A percentile compares a stretch with the other conserved stretches of the same genome.
Conservation (phyloP, 1,139 yeast genomes). For the Torulaspora globosa region DNA sequence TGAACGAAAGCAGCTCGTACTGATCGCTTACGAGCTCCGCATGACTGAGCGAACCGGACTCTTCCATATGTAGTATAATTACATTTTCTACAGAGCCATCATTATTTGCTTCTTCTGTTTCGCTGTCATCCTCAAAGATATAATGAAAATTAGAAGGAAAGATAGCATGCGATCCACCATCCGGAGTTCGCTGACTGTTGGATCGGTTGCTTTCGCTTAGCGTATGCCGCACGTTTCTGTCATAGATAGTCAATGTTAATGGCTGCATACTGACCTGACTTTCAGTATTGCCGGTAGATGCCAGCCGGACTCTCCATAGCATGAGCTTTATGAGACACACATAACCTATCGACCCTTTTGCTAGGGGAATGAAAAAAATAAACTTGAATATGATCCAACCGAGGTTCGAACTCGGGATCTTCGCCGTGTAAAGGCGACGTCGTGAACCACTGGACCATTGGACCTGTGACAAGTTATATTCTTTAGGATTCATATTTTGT, state of each 20-base stretch:
- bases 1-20: conserved; percentile 30
- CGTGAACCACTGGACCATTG: conserved; percentile 41
- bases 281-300: not conserved
- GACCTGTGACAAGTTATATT: conserved; percentile 24
- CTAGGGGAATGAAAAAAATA: conserved; percentile 5
- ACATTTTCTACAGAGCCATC: conserved; percentile 34
- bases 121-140: conserved; percentile 36
- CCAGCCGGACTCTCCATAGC: too few species aligned
- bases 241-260: conserved; percentile 17
- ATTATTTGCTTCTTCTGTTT: conserved; percentile 18
- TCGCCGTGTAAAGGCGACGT: conserved; percentile 42
- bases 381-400: conserved; percentile 35
- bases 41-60: conserved; percentile 23
- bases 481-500: too few species aligned
- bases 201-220: conserved; percentile 12
- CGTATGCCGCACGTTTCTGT: conserved; percentile 17
- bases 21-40: conserved; percentile 35
- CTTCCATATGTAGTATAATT: conserved; percentile 35
- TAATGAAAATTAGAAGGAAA: conserved; percentile 33
- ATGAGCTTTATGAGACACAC: too few species aligned
- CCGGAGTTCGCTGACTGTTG: conserved; percentile 16
- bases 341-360: too few species aligned
- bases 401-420: conserved; percentile 41
- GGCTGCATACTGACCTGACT: conserved; percentile 14
- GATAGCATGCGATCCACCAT: conserved; percentile 19